A percentile compares a stretch with the other conserved stretches of the same genome.
These are phyloP conservation scores for Hericium alpestre DNA, from an alignment of 768 basidiomycete species.

Conservation along the genomic window DNA sequence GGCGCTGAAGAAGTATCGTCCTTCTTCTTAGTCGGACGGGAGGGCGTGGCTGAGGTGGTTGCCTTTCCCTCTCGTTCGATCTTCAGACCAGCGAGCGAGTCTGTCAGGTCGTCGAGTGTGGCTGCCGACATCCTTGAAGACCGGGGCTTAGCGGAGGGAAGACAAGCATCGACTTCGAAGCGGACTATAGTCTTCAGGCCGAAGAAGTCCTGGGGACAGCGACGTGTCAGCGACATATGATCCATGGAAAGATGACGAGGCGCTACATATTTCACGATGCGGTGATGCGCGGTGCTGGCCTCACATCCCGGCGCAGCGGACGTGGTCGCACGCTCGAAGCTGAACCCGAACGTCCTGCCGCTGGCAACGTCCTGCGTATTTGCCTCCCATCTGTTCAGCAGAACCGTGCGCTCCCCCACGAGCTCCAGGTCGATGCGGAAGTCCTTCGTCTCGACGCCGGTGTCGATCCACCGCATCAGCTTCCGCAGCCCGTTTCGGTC, in stretches of 20 bases:
- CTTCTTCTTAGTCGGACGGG: not conserved
- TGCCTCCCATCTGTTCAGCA: not conserved
- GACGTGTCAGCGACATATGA: not conserved
- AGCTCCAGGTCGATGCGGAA: not conserved
- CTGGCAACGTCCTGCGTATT: conserved; percentile 13
- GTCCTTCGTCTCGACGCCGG: not conserved
- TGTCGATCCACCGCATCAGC: not conserved
- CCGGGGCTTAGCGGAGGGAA: not conserved
- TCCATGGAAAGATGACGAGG: too few species aligned
- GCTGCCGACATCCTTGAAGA: not conserved
- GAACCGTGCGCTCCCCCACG: not conserved
- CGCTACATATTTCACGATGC: not conserved
- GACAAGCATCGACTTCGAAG: conserved; percentile 39
- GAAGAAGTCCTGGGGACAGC: conserved; percentile 37
- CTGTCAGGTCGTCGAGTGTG: not conserved
- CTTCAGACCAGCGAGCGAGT: not conserved
- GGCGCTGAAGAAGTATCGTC: conserved; percentile 21
- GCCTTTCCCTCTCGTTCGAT: not conserved
- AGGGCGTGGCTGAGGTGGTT: not conserved
- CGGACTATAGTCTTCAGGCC: conserved; percentile 51
- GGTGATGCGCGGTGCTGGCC: conserved; percentile 30
- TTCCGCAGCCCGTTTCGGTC: not conserved
- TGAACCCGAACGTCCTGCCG: conserved; percentile 41
- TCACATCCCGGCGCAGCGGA: conserved; percentile 33
- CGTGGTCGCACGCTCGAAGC: conserved; percentile 52